These are phyloP conservation scores for Xylaria sp. DNA, from an alignment of 2,329 filamentous ascomycete species.

Conservation along the genomic window DNA sequence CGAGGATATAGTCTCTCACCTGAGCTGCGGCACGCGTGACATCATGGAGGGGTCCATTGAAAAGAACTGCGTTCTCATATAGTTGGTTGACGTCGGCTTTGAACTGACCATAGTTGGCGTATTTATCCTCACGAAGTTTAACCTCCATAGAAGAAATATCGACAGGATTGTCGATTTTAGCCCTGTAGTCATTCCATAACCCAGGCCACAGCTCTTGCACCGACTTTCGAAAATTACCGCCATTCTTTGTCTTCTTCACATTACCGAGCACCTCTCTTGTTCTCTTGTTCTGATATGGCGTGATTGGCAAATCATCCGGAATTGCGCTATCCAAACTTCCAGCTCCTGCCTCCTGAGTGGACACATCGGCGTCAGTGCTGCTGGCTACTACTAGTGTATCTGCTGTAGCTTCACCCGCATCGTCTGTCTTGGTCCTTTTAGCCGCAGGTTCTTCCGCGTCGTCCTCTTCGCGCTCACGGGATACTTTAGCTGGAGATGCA, in stretches of 20 bases:
- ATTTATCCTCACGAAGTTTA: slow-evolving; percentile 77
- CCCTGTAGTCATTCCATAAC: slow-evolving; percentile 78
- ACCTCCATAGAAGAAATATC: slow-evolving; percentile 86
- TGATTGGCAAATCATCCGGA: slow-evolving; percentile 61
- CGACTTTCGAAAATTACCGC: slow-evolving; percentile 78
- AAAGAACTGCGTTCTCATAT: slow-evolving; percentile 79
- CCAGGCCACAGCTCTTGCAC: slow-evolving; percentile 80
- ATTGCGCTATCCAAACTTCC: slow-evolving; percentile 47
- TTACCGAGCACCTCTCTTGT: slow-evolving; percentile 73
- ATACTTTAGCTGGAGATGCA: slow-evolving; percentile 62
- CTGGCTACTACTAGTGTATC: slow-evolving; percentile 46
- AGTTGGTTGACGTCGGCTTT: slow-evolving; percentile 80
- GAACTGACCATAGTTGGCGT: slow-evolving; percentile 77
- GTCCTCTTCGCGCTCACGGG: slow-evolving; percentile 84
- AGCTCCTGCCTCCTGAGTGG: slow-evolving; percentile 45
- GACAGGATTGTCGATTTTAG: slow-evolving; percentile 80
- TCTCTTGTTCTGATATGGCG: slow-evolving; percentile 48
- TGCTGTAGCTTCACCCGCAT: slow-evolving; percentile 49
- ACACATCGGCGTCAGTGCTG: slow-evolving; percentile 27
- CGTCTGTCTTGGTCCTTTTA: slow-evolving; percentile 83
- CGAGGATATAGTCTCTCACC: slow-evolving; percentile 68
- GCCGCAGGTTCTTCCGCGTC: slow-evolving; percentile 72
- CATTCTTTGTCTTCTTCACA: slow-evolving; percentile 87
- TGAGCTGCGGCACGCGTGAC: slow-evolving; percentile 69
- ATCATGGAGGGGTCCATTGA: slow-evolving; percentile 83